Base-by-base conservation (phyloP, 176 grass and related monocot species). In the Triticum aestivum region DNA sequence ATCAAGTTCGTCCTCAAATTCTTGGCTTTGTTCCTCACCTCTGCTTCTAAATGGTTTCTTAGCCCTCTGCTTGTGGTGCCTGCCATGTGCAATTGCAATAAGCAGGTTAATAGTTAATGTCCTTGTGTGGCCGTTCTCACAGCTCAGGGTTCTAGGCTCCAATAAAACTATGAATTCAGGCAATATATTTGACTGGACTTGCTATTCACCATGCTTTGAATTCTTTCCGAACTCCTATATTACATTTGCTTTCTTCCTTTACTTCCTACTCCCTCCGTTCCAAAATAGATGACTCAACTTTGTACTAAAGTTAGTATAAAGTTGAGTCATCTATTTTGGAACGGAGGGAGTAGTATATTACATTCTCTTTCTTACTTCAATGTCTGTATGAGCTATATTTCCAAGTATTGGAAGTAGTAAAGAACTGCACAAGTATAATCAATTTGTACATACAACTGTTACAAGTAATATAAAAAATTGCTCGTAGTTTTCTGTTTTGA, bases 401-500 rank as follows among this genome's bases (percentile, higher is more conserved):
- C 30, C 78, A 74, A 39, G 41, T 54, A 35, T 18, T 87, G 24
- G 13, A 37, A 64, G 5, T 39, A 1, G 12, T n/a, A 56, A 62
- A 56, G 73, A 75, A 64, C 32, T 78, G 23, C 30, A 56, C 13
- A 54, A 73, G 32, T 78, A 61, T 59, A 67, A 82, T 67, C 35
- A 54, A 10, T 79, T 74, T n/a, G 67, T 54, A 75, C 69, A 67
- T 64, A 42, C 18, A 79, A 66, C 61, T 69, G 72, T 29, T 85
- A 65, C 32, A 72, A 66, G 2, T 69, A 59, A 54, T 85, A 39
- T 65, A 33, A 26, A 27, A 61, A 44, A 59, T 7, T 8, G 11
- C 11, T 32, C 7, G 21, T 45, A 81, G 73, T 63, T 82, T 82
- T 63, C 82, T 88, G 58, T 78, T 62, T 80, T 84, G 61, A 87